These are phyloP conservation scores for Neurospora tetraspora DNA, from an alignment of 495 filamentous ascomycete genomes.

Conservation along the genomic window DNA sequence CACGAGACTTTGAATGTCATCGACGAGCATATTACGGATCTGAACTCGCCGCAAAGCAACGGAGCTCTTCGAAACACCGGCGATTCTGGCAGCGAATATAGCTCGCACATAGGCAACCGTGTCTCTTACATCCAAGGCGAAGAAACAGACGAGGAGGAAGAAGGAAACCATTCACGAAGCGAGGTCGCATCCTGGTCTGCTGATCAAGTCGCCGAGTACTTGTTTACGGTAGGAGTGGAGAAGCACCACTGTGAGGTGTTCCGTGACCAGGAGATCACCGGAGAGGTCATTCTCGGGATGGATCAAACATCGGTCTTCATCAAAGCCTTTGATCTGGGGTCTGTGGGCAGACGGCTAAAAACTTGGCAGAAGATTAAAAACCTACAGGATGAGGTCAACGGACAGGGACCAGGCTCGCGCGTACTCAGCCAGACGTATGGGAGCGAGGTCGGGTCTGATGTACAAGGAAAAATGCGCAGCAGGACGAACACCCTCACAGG, in stretches of 20 bases:
- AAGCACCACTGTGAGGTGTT: constrained; percentile 84
- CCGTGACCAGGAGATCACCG: constrained; percentile 89
- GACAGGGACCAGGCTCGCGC: constrained; percentile 22
- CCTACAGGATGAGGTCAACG: constrained; percentile 72
- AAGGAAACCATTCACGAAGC: constrained; percentile 43
- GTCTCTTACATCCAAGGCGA: constrained; percentile 85
- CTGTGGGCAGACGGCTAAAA: constrained; percentile 75
- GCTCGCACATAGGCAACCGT: constrained; percentile 63
- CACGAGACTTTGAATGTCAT: constrained; percentile 96
- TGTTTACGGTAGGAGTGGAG: constrained; percentile 74
- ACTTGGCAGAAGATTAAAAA: constrained; percentile 93
- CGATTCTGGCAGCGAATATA: constrained; percentile 86
- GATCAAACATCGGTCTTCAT: constrained; percentile 86
- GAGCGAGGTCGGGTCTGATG: constrained; percentile 45
- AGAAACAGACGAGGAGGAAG: constrained; percentile 67
- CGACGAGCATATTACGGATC: constrained; percentile 93
- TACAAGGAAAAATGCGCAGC: constrained; percentile 29
- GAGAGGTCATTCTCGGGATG: constrained; percentile 89
- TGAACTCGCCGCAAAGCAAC: constrained; percentile 58
- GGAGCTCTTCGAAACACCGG: constrained; percentile 45
- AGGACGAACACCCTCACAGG: constrained; percentile 61
- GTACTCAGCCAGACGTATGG: constrained; percentile 42
- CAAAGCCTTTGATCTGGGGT: constrained; percentile 90
- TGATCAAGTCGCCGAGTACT: constrained; percentile 69
- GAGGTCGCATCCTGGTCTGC: constrained; percentile 69